Percentiles rank a stretch among this genome's conserved stretches.
Evolutionary conservation across 768 basidiomycete genomes (phyloP).

Genomic region (Agrocybe chaxingu): DNA sequence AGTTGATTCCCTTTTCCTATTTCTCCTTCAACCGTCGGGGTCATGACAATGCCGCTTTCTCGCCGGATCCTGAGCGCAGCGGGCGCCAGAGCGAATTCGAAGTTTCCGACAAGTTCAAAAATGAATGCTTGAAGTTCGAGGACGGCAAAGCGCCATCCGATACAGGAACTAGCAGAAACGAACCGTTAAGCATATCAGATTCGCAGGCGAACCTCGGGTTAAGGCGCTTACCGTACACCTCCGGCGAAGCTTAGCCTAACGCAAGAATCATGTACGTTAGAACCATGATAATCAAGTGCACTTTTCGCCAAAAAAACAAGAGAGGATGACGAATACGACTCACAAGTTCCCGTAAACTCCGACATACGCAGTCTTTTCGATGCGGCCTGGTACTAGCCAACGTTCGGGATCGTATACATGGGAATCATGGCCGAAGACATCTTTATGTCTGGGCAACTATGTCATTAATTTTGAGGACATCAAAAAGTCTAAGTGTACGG

Average conservation of each 20-base stretch:
- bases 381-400: slow-evolving; percentile 41
- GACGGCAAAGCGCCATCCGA: slow-evolving; percentile 39
- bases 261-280: no score
- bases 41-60: slow-evolving; percentile 38
- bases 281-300: background rate
- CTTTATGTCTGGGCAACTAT: slow-evolving; percentile 27
- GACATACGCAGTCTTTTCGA: slow-evolving; percentile 36
- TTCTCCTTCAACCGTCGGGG: slow-evolving; percentile 40
- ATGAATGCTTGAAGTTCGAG: slow-evolving; percentile 58
- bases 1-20: slow-evolving; percentile 38
- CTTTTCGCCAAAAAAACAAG: background rate
- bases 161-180: slow-evolving; percentile 24
- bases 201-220: background rate
- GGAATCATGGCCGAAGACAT: slow-evolving; percentile 46
- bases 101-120: slow-evolving; percentile 50
- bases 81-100: slow-evolving; percentile 46
- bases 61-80: slow-evolving; percentile 32
- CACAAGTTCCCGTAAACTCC: slow-evolving; percentile 49
- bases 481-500: background rate
- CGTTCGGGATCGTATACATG: slow-evolving; percentile 45
- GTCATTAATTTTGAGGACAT: background rate
- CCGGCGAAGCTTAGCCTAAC: slow-evolving; percentile 28
- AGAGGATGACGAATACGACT: slow-evolving; percentile 8
- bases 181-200: background rate
- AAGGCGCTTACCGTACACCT: slow-evolving; percentile 25